These are phyloP conservation scores for Aureobasidium namibiae DNA, from an alignment of 2,329 filamentous ascomycete species.

Conservation along the genomic window DNA sequence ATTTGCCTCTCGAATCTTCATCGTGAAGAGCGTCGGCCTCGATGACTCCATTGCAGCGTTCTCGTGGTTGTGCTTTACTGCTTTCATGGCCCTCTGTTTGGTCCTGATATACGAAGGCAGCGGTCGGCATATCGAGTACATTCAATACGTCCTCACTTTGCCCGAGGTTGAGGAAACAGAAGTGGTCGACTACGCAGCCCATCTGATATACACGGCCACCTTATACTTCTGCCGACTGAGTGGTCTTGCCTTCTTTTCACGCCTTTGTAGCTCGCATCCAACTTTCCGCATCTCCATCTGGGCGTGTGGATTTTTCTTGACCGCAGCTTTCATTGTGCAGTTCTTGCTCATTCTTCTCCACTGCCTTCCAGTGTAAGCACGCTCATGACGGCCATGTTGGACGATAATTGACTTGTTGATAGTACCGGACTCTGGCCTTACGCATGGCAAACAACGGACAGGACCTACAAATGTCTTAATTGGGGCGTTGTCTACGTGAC, in stretches of 20 bases:
- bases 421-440: conserved; percentile 45
- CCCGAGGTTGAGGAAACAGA: conserved; percentile 36
- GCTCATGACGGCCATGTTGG: not conserved
- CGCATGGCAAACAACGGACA: conserved; percentile 35
- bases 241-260: conserved; percentile 45
- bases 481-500: conserved; percentile 47
- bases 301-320: conserved; percentile 28
- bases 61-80: conserved; percentile 26
- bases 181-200: conserved; percentile 42
- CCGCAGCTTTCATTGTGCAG: conserved; percentile 40
- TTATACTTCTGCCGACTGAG: conserved; percentile 44
- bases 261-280: conserved; percentile 35
- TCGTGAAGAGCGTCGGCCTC: conserved; percentile 31
- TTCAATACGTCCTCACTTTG: conserved; percentile 40
- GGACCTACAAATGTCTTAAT: conserved; percentile 37
- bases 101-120: conserved; percentile 41
- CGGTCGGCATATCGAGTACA: conserved; percentile 39
- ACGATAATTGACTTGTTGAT: not conserved
- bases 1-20: conserved; percentile 28
- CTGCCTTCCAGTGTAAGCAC: conserved; percentile 37
- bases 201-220: conserved; percentile 45
- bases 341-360: conserved; percentile 45
- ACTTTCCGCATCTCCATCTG: conserved; percentile 30
- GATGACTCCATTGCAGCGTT: conserved; percentile 32
- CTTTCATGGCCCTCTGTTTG: conserved; percentile 37